A percentile compares a stretch with the other conserved stretches of the same genome.
phyloP scores from a whole-genome alignment of 805 yeast genomes.

The Allodekkera sacchari region DNA sequence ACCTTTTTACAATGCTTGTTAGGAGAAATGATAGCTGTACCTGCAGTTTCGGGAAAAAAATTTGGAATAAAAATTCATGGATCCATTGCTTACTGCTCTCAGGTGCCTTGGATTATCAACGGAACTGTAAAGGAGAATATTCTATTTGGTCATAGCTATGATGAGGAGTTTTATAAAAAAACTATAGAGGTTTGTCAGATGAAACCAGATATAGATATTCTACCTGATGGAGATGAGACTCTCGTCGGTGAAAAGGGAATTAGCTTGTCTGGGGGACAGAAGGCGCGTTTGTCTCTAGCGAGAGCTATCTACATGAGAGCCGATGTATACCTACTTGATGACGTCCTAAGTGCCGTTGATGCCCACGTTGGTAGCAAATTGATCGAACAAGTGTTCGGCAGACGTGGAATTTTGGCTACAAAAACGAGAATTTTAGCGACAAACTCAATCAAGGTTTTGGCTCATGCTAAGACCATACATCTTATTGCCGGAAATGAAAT shows the following conservation, averaged over 20 bases:
- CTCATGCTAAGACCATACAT: conserved; percentile 51
- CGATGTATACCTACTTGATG: conserved; percentile 84
- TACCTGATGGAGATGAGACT: conserved; percentile 87
- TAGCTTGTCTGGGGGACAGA: conserved; percentile 94
- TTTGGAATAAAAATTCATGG: conserved; percentile 25
- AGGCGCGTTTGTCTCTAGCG: conserved; percentile 89
- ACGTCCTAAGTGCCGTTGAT: conserved; percentile 92
- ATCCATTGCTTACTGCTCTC: conserved; percentile 52
- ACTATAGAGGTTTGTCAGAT: conserved; percentile 87
- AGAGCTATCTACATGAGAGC: conserved; percentile 94
- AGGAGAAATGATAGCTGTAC: conserved; percentile 40
- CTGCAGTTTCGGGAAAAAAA: conserved; percentile 16
- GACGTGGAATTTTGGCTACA: conserved; percentile 37
- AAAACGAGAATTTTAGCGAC: conserved; percentile 53
- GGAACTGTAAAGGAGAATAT: conserved; percentile 88
- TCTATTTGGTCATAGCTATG: conserved; percentile 78
- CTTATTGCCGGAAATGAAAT: conserved; percentile 48
- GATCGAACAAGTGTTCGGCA: conserved; percentile 46
- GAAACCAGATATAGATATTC: conserved; percentile 61
- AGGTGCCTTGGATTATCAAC: conserved; percentile 92
- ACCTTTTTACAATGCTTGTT: conserved; percentile 45
- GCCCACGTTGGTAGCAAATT: conserved; percentile 90
- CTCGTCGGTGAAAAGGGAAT: conserved; percentile 97
- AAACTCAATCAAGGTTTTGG: conserved; percentile 45
- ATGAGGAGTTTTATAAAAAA: conserved; percentile 67